phyloP scores from a whole-genome alignment of 1,284 basidiomycete species.

The Neonothopanus nambi region DNA sequence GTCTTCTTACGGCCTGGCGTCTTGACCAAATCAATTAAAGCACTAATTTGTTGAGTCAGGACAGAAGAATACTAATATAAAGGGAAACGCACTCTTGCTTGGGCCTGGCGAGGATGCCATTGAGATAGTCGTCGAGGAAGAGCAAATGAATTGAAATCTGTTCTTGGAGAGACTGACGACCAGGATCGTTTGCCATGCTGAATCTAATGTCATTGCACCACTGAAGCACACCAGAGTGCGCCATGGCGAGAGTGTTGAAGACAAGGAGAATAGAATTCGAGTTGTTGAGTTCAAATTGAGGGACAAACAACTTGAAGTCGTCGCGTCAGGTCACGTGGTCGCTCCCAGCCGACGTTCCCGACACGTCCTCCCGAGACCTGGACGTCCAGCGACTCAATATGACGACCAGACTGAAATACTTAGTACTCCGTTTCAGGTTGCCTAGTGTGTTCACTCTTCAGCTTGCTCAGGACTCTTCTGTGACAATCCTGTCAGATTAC shows the following conservation, averaged over 20 bases:
- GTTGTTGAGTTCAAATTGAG: too few species aligned
- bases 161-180: slow-evolving; percentile 64
- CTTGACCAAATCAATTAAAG: slow-evolving; percentile 79
- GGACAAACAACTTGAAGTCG: too few species aligned
- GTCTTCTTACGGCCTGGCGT: slow-evolving; percentile 74
- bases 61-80: neutral
- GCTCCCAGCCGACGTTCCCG: too few species aligned
- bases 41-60: slow-evolving; percentile 37
- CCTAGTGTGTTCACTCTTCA: too few species aligned
- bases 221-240: slow-evolving; percentile 44
- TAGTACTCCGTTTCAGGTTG: too few species aligned
- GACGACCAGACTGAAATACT: too few species aligned
- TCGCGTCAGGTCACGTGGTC: too few species aligned
- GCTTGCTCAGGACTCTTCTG: too few species aligned
- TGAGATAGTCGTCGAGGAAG: slow-evolving; percentile 77
- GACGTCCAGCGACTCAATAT: too few species aligned
- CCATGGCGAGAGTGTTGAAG: slow-evolving; percentile 28
- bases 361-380: too few species aligned
- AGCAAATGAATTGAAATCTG: slow-evolving; percentile 72
- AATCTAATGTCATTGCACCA: slow-evolving; percentile 70
- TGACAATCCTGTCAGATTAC: too few species aligned
- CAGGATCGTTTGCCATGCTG: slow-evolving; percentile 71
- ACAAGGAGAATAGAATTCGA: neutral
- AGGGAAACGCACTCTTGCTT: slow-evolving; percentile 57
- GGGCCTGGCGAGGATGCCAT: slow-evolving; percentile 64